Base-by-base conservation (phyloP, 2,329 filamentous ascomycete genomes). In the Colletotrichum noveboracense region DNA sequence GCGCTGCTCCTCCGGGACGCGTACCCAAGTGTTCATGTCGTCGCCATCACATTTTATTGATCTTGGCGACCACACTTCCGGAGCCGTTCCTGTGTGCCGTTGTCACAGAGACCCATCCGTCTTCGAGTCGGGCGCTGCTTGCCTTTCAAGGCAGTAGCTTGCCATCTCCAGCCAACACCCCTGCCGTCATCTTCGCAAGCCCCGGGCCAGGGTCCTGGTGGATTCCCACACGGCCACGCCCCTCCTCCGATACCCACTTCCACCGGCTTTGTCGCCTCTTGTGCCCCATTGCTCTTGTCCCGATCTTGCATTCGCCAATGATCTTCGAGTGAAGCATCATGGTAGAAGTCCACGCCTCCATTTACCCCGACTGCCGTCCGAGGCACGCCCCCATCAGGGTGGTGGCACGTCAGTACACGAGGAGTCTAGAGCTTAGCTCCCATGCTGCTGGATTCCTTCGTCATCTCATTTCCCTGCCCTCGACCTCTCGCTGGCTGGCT, bases 151-250 rank as follows among this genome's bases (percentile, higher is more conserved):
- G 36, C 48, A 74, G 30, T 56, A 66, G 70, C 65, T 69, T 65
- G 34, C 58, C 65, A 65, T 65, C 26, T 36, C 55, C 18, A 26
- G 64, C 30, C 34, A 32, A 69, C 21, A 66, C 38, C 71, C 74
- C 66, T 76, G 71, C 38, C 66, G 71, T 64, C 71, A 76, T 71
- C 74, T 62, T 38, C 58, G 74, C 74, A 62, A 24, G 52, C 38
- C 38, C 18, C 43, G 36, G 56, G 52, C 52, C 30, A 56, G 66
- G 71, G 66, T 62, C n/a, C 28, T 32, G 30, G 52, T 61, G 74
- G 55, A 16, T 30, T 52, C 26, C 26, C 30, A 64, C 73, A 74
- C 43, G 43, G 43, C 43, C 43, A 52, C 43, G 10, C 58, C 70
- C 71, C 56, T 70, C 74, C 32, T 70, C 60, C 21, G 26, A 30